These are phyloP conservation scores for Phialophora chinensis DNA, from an alignment of 2,329 filamentous ascomycete species.

Conservation along the genomic window DNA sequence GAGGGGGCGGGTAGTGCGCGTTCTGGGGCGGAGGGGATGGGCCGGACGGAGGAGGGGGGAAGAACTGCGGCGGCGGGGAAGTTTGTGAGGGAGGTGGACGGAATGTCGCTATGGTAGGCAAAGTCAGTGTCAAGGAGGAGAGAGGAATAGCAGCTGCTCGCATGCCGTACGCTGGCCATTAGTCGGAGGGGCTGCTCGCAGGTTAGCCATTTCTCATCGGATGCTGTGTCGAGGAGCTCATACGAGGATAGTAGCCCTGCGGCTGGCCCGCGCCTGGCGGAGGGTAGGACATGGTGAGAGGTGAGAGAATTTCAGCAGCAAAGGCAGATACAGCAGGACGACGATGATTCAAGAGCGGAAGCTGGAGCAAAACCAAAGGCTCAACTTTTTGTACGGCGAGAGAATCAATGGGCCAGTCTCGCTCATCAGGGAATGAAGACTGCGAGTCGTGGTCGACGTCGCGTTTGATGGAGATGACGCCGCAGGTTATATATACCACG, in stretches of 20 bases:
- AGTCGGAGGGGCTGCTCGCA: slow-evolving; percentile 34
- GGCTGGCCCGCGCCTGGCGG: slow-evolving; percentile 31
- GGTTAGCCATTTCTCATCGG: slow-evolving; percentile 17
- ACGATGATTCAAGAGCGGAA: not conserved
- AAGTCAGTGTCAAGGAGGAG: slow-evolving; percentile 16
- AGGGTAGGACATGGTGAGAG: slow-evolving; percentile 29
- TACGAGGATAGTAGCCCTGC: slow-evolving; percentile 42
- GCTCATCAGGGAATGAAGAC: not conserved
- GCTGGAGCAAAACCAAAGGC: not conserved
- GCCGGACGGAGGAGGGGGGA: slow-evolving; percentile 39
- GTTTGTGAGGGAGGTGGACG: slow-evolving; percentile 40
- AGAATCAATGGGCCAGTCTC: not conserved
- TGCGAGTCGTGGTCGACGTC: not conserved
- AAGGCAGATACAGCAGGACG: not conserved
- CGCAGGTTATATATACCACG: slow-evolving; percentile 15
- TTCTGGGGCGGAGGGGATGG: slow-evolving; percentile 35
- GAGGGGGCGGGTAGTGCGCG: slow-evolving; percentile 34
- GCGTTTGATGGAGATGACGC: not conserved
- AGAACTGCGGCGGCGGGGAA: slow-evolving; percentile 36
- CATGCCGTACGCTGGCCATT: slow-evolving; percentile 28
- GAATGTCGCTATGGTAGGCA: slow-evolving; percentile 37
- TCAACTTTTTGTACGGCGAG: slow-evolving; percentile 8
- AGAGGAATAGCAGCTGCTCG: not conserved
- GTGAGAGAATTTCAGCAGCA: not conserved
- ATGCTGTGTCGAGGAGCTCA: slow-evolving; percentile 14